phyloP scores from a whole-genome alignment of 2,329 filamentous ascomycete species.

The Thelonectria olida region DNA sequence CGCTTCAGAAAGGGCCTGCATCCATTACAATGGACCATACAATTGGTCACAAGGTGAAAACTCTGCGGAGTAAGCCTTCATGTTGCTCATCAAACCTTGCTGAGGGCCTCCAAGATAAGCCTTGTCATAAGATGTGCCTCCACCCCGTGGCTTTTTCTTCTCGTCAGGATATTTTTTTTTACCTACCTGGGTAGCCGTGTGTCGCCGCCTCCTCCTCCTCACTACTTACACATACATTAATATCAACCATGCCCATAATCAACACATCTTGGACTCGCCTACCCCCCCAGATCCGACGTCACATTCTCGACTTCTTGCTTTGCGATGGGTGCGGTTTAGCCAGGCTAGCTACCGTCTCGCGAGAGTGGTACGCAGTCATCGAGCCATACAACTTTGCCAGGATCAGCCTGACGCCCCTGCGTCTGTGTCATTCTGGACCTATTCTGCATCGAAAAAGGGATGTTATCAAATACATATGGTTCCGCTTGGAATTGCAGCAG shows the following conservation, averaged over 20 bases:
- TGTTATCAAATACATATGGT: constrained; percentile 41
- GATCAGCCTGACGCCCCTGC: constrained; percentile 36
- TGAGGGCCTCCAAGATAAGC: too few relatives aligned
- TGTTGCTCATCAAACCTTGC: too few relatives aligned
- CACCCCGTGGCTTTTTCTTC: too few relatives aligned
- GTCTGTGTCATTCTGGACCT: constrained; percentile 30
- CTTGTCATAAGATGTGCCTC: too few relatives aligned
- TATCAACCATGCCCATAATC: background rate
- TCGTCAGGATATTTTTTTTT: too few relatives aligned
- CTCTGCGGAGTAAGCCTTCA: too few relatives aligned
- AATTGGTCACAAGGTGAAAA: too few relatives aligned
- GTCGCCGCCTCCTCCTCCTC: too few relatives aligned
- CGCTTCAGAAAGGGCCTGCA: too few relatives aligned
- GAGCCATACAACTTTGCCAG: constrained; percentile 39
- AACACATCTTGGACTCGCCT: constrained; percentile 23
- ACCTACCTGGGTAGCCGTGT: too few relatives aligned
- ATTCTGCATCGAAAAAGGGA: constrained; percentile 36
- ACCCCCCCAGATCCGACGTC: constrained; percentile 27
- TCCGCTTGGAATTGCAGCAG: constrained; percentile 39
- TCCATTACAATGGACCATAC: too few relatives aligned
- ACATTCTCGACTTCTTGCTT: constrained; percentile 30
- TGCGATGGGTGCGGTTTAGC: constrained; percentile 23
- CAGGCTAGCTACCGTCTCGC: constrained; percentile 29
- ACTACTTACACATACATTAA: too few relatives aligned
- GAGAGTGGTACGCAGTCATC: constrained; percentile 36